Evolutionary conservation across 2,329 filamentous ascomycete species (phyloP), one percentile per base, ranked within the genome.

Genomic region (Aspergillus texensis): DNA sequence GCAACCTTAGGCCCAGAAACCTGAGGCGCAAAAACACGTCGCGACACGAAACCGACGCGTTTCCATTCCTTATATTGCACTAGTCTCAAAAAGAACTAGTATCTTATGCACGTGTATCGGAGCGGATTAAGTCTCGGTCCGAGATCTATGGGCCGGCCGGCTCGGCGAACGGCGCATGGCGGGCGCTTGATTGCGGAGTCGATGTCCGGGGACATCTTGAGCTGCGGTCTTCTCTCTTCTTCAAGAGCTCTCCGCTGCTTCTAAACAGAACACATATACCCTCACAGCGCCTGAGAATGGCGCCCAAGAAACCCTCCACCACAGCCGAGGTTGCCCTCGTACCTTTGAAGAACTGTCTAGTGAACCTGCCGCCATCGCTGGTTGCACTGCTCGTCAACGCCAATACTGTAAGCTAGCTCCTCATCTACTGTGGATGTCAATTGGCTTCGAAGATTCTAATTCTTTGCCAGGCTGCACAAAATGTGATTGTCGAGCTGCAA

Each of bases 401-500:
- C 71, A 96, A 98, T 76, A 94, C 94, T 50, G 92, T 96, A 84
- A 80, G 91, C 65, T 46, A 56, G 66, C 60, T 56, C 62, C 55
- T 66, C 60, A 48, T 32, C 24, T 63, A 60, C 65, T 50, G 50
- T 36, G 60, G 59, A 72, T 78, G 50, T 14, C 58, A 55, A 55
- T 55, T 41, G 11, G 5, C 32, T 36, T 26, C 14, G 24, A 26
- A 16, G 34, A 54, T 12, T 16, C 62, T 63, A 16, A 67, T 54
- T 6, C 12, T 4, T 4, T 26, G 24, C 2, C 71, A 96, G 93
- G 86, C 94, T 64, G 92, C 91, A 39, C 95, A 99, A 81, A 97
- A 98, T 91, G 92, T 98, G 71, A 87, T 98, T 66, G 90, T 99
- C 77, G 95, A 99, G 80, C 86, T 99, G 67, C 91, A 85, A 76